Evolutionary conservation across 1,284 basidiomycete species (phyloP).

Genomic region (Thecaphora frezii): DNA sequence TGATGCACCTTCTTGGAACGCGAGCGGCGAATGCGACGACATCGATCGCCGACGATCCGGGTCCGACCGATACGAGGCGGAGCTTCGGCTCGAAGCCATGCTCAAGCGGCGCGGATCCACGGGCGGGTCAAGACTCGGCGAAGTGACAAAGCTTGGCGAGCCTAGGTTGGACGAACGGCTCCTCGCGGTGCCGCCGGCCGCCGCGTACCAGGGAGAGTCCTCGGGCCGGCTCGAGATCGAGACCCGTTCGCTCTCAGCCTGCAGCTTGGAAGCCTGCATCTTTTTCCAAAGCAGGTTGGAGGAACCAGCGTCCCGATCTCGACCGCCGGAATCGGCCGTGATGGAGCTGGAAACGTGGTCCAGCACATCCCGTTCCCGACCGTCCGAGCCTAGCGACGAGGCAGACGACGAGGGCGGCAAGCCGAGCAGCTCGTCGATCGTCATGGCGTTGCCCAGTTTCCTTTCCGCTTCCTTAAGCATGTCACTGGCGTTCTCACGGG

Average conservation of each 20-base stretch:
- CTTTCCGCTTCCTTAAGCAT: constrained; percentile 23
- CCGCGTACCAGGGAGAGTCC: background rate
- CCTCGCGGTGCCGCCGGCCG: too few relatives aligned
- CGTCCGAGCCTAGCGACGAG: background rate
- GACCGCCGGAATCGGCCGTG: too few relatives aligned
- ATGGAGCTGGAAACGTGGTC: background rate
- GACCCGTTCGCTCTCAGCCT: background rate
- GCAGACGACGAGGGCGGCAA: background rate
- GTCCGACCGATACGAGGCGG: background rate
- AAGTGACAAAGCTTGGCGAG: background rate
- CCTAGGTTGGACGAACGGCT: background rate
- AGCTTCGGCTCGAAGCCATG: background rate
- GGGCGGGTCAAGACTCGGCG: background rate
- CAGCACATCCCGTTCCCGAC: background rate
- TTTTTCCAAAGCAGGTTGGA: background rate
- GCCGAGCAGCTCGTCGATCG: constrained; percentile 23
- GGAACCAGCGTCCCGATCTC: background rate
- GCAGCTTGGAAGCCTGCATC: background rate
- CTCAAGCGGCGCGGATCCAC: background rate
- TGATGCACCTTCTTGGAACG: background rate
- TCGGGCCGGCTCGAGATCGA: background rate
- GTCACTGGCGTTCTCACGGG: constrained; percentile 17
- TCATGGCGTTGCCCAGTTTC: constrained; percentile 32
- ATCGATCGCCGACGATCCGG: background rate
- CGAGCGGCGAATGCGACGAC: background rate